Conservation (phyloP, 305 asterid species). For the Ilex paraguariensis region DNA sequence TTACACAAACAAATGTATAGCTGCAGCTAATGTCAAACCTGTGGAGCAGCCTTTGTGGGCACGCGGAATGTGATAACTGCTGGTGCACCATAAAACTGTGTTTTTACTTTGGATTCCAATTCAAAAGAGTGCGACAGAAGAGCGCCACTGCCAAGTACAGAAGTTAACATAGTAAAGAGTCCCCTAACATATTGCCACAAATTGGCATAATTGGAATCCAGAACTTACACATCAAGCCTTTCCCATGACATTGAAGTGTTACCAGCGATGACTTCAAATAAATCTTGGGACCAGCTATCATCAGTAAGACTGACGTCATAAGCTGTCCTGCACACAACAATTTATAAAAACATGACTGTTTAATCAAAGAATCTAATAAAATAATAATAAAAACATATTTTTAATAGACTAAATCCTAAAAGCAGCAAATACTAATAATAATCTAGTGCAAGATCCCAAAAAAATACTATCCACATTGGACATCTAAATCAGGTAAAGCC, state of each 20-base stretch:
- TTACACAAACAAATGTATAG: constrained; percentile 9
- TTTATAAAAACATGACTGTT: background rate
- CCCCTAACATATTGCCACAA: background rate
- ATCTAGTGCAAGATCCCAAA: no score
- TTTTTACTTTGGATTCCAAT: constrained; percentile 73
- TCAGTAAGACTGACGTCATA: constrained; percentile 81
- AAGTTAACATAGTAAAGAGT: constrained; percentile 11
- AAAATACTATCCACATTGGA: no score
- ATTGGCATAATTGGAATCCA: constrained; percentile 1
- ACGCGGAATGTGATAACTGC: constrained; percentile 80
- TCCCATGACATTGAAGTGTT: constrained; percentile 92
- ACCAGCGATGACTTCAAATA: constrained; percentile 58
- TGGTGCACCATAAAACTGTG: constrained; percentile 67
- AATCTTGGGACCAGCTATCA: constrained; percentile 63
- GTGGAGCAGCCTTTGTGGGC: constrained; percentile 77
- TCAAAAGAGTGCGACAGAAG: constrained; percentile 74
- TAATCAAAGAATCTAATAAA: constrained; percentile 8
- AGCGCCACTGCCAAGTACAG: constrained; percentile 48
- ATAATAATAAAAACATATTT: constrained; percentile 9
- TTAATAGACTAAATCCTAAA: no score
- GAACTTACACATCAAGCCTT: constrained; percentile 84
- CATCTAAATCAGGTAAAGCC: no score
- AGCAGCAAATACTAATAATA: no score
- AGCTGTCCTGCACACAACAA: constrained; percentile 59
- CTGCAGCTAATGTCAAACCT: constrained; percentile 42